Conservation (phyloP, 306 rosid genomes). For the Carpinus viminea region DNA sequence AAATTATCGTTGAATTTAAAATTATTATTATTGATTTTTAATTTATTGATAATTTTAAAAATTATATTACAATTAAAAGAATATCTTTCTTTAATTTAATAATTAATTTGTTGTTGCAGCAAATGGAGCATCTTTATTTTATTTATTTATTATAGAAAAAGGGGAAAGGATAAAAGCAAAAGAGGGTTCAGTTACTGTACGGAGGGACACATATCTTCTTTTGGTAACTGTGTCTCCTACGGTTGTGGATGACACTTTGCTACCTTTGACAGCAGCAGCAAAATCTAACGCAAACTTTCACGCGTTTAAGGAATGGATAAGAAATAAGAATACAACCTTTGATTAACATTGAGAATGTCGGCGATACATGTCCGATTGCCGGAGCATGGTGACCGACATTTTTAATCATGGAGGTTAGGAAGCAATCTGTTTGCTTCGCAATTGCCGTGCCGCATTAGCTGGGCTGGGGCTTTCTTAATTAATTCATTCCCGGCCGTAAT, state of each 20-base stretch:
- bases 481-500: neutral
- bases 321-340: neutral
- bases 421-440: constrained; percentile 21
- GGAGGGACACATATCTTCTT: neutral
- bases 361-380: constrained; percentile 18
- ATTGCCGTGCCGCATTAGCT: constrained; percentile 10
- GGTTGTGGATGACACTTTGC: constrained; percentile 8
- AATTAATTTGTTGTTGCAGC: neutral
- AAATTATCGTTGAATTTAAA: no score
- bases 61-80: no score
- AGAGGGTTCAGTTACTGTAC: neutral
- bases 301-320: constrained; percentile 21
- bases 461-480: neutral
- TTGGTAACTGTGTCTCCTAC: neutral
- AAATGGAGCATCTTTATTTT: neutral
- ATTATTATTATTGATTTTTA: no score
- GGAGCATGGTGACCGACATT: constrained; percentile 36
- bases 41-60: no score
- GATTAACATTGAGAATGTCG: constrained; percentile 17
- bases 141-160: neutral
- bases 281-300: constrained; percentile 14
- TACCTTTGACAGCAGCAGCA: constrained; percentile 24
- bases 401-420: constrained; percentile 12
- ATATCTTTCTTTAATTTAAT: no score
- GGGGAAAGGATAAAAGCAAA: neutral